Evolutionary conservation across 192 early-diverging fungal species (phyloP).

Genomic region (Coemansia sp.): DNA sequence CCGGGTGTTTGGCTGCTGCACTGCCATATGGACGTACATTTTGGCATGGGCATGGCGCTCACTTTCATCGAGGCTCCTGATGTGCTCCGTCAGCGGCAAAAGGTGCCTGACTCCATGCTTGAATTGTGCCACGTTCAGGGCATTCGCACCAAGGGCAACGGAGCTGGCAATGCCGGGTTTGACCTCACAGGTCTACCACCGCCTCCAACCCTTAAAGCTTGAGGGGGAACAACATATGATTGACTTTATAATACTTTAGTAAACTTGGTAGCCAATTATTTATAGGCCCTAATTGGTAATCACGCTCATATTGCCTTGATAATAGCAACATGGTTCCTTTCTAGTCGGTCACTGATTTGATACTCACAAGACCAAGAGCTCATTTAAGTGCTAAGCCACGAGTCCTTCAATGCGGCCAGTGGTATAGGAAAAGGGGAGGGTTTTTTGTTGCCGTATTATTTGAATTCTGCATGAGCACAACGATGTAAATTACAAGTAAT

Average conservation of each 20-base stretch:
- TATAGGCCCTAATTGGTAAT: too few species aligned
- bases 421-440: neutral
- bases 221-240: neutral
- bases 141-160: slow-evolving; percentile 66
- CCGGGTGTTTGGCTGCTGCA: slow-evolving; percentile 82
- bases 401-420: neutral
- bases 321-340: too few species aligned
- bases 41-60: slow-evolving; percentile 69
- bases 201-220: slow-evolving; percentile 28
- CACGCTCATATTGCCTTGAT: too few species aligned
- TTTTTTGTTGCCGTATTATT: slow-evolving; percentile 1
- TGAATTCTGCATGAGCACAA: neutral
- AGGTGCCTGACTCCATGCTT: slow-evolving; percentile 51
- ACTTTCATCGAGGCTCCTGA: slow-evolving; percentile 74
- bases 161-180: slow-evolving; percentile 66
- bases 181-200: slow-evolving; percentile 60
- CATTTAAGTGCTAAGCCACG: too few species aligned
- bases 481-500: neutral
- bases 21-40: slow-evolving; percentile 67
- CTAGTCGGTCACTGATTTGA: too few species aligned
- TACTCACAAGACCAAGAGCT: too few species aligned
- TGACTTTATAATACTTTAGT: too few species aligned
- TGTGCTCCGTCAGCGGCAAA: slow-evolving; percentile 44
- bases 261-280: neutral
- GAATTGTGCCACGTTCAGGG: slow-evolving; percentile 63